phyloP scores from a whole-genome alignment of 2,329 filamentous ascomycete species.

The Fusarium temperatum region DNA sequence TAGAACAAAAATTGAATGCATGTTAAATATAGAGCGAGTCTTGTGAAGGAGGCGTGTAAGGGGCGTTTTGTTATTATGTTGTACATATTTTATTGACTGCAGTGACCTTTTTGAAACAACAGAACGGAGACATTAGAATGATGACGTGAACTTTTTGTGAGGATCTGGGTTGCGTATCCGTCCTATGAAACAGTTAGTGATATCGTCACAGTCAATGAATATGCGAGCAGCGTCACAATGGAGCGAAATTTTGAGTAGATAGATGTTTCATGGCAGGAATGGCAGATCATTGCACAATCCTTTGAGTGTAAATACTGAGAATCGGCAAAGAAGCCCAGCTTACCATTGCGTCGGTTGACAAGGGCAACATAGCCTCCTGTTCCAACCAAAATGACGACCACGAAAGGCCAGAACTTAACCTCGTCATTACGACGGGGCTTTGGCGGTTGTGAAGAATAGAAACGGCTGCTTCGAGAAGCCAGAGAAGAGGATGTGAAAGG shows the following conservation, averaged over 20 bases:
- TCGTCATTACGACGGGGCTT: slow-evolving; percentile 47
- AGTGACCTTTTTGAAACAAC: background rate
- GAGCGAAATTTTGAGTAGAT: background rate
- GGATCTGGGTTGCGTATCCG: slow-evolving; percentile 25
- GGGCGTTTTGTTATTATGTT: slow-evolving; percentile 3
- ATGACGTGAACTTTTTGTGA: slow-evolving; percentile 28
- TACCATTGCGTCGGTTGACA: slow-evolving; percentile 60
- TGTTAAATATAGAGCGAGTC: slow-evolving; percentile 8
- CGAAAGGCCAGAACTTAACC: slow-evolving; percentile 69
- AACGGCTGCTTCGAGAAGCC: slow-evolving; percentile 36
- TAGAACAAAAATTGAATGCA: slow-evolving; percentile 35
- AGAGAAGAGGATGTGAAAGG: slow-evolving; percentile 27
- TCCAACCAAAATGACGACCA: slow-evolving; percentile 58
- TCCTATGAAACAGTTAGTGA: slow-evolving; percentile 10
- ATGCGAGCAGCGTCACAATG: background rate
- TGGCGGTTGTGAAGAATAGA: slow-evolving; percentile 56
- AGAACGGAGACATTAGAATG: slow-evolving; percentile 9
- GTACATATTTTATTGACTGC: slow-evolving; percentile 9
- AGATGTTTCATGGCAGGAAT: background rate
- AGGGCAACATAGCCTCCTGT: slow-evolving; percentile 60
- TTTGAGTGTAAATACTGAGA: background rate
- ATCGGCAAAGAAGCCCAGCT: slow-evolving; percentile 29
- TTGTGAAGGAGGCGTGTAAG: background rate
- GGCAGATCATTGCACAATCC: background rate
- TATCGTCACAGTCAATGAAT: slow-evolving; percentile 4